Base-by-base conservation (phyloP, 768 basidiomycete species). In the Tulasnella sp. region DNA sequence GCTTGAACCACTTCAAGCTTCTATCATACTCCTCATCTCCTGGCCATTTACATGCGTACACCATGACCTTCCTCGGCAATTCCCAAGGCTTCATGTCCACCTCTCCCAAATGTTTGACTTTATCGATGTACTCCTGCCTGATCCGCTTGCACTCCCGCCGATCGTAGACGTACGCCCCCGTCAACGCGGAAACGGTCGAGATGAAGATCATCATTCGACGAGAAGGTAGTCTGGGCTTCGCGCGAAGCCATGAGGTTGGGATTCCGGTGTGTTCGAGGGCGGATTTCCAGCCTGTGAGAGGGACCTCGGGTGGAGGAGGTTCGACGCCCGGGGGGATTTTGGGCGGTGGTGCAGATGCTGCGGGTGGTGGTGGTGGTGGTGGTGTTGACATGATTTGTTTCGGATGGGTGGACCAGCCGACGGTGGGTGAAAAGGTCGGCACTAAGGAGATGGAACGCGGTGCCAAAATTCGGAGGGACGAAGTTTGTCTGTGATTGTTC, bases 151-250 rank as follows among this genome's bases (percentile, higher is more conserved):
- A 96, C 87, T 96, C 89, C 81, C 88, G 87, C 42, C 97, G 91
- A 89, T 99, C 98, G 86, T 98, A 96, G 77, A 91, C 87, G 87
- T 96, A 98, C 78, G 90, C 89, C 34, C 93, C 93, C 3, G 92
- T 84, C 44, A 93, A 83, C 8, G 93, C 89, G 20, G 92, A 91
- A 5, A 95, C 92, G 83, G 96, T 86, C 41, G 92, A 89, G 80
- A 96, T 89, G 87, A 99, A 98, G 84, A 97, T 96, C 82, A 95
- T 91, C 96, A 96, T 97, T 83, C 98, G 98, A 81, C 95, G 90
- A 0, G 94, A 96, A 4, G 97, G 97, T 22, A 97, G 89, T 82
- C 91, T 92, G 2, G 96, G 97, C 48, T 93, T 91, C 0, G 64
- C 64, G 85, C 94, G 94, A 58, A 98, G 88, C 90, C 95, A 96